Percentiles rank a stretch among this genome's conserved stretches.
Conservation (phyloP, 2,329 filamentous ascomycete species). For the Onygenales sp. region DNA sequence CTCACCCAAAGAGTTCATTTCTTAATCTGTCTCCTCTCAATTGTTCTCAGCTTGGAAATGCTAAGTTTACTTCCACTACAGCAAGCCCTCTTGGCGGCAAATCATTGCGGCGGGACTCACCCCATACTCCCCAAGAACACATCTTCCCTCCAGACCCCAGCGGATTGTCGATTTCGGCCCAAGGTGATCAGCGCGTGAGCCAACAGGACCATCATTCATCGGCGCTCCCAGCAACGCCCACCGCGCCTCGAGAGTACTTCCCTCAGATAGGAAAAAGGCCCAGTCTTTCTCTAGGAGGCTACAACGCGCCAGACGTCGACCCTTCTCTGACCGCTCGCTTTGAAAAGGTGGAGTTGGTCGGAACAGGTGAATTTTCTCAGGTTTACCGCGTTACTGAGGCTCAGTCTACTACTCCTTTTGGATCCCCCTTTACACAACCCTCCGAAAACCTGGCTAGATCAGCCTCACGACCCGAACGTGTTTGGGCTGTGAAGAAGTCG, state of each 20-base stretch:
- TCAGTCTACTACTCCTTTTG: slow-evolving; percentile 5
- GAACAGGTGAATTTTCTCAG: slow-evolving; percentile 84
- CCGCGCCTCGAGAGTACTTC: slow-evolving; percentile 51
- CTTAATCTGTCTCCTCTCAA: slow-evolving; percentile 13
- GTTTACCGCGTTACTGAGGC: slow-evolving; percentile 51
- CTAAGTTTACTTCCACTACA: slow-evolving; percentile 47
- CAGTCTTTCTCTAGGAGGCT: slow-evolving; percentile 59
- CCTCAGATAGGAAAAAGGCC: slow-evolving; percentile 51
- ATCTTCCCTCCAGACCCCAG: slow-evolving; percentile 71
- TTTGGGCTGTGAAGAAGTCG: slow-evolving; percentile 92
- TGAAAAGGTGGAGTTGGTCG: slow-evolving; percentile 67
- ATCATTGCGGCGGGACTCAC: slow-evolving; percentile 46
- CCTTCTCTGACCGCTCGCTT: slow-evolving; percentile 65
- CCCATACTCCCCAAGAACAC: slow-evolving; percentile 69
- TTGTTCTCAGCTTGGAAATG: slow-evolving; percentile 27
- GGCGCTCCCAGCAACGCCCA: slow-evolving; percentile 72
- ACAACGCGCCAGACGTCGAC: slow-evolving; percentile 66
- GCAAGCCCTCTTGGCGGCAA: slow-evolving; percentile 53
- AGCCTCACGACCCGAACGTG: slow-evolving; percentile 46
- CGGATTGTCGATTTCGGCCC: slow-evolving; percentile 68
- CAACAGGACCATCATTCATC: slow-evolving; percentile 33
- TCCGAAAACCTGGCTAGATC: slow-evolving; percentile 43
- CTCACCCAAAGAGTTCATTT: slow-evolving; percentile 28
- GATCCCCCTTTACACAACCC: slow-evolving; percentile 25
- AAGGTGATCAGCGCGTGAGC: slow-evolving; percentile 32